phyloP scores from a whole-genome alignment of 805 yeast species.

The Ogataea neopini region DNA sequence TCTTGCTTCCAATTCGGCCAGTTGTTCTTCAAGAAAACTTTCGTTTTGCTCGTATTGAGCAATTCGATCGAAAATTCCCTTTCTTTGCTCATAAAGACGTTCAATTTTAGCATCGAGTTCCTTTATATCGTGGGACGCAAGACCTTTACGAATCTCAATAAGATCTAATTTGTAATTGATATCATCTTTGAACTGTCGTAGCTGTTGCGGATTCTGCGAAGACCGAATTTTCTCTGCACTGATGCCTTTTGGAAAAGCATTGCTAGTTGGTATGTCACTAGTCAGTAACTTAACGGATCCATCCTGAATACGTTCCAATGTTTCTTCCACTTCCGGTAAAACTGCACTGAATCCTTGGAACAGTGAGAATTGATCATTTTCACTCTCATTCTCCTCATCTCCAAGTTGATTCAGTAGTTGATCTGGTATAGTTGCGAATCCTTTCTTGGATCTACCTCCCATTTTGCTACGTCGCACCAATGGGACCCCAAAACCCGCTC shows the following conservation, averaged over 20 bases:
- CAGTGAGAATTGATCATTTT: conserved; percentile 44
- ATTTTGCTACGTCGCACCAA: conserved; percentile 18
- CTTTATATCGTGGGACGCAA: conserved; percentile 62
- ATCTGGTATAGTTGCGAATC: conserved; percentile 57
- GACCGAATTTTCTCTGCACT: conserved; percentile 42
- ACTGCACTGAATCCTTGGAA: conserved; percentile 72
- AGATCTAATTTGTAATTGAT: conserved; percentile 51
- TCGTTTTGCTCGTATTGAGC: conserved; percentile 64
- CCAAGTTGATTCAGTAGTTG: conserved; percentile 61
- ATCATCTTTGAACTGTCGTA: conserved; percentile 39
- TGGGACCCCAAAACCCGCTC: conserved; percentile 13
- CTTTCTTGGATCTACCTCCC: conserved; percentile 32
- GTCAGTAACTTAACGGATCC: conserved; percentile 23
- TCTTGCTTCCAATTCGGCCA: conserved; percentile 45
- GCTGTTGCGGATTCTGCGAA: conserved; percentile 43
- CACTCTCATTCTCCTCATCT: conserved; percentile 16
- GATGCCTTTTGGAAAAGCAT: conserved; percentile 40
- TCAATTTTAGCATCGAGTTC: conserved; percentile 62
- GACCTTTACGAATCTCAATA: conserved; percentile 61
- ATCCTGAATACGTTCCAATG: conserved; percentile 32
- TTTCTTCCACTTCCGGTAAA: conserved; percentile 50
- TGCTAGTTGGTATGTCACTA: conserved; percentile 12
- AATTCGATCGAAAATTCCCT: conserved; percentile 56
- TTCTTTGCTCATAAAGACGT: conserved; percentile 51
- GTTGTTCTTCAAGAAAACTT: conserved; percentile 50